Conservation (phyloP, 805 yeast species). For the Wickerhamiella lipophila region DNA sequence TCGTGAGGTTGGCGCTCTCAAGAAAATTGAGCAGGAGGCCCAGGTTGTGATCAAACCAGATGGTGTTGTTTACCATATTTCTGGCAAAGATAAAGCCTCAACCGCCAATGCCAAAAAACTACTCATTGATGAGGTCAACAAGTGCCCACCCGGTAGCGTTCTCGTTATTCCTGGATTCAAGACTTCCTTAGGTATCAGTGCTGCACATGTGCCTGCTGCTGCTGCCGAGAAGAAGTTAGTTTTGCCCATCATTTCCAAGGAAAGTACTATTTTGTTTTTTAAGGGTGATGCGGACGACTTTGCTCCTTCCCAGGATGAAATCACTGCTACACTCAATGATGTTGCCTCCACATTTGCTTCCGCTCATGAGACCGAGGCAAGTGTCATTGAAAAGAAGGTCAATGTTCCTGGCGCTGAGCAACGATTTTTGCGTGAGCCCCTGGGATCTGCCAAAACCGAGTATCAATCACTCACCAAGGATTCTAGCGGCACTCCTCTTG, state of each 20-base stretch:
- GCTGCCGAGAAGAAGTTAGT: slow-evolving; percentile 29
- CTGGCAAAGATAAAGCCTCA: slow-evolving; percentile 38
- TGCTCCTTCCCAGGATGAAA: slow-evolving; percentile 53
- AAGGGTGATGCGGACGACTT: slow-evolving; percentile 46
- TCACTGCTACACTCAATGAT: slow-evolving; percentile 39
- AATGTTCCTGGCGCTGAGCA: slow-evolving; percentile 45
- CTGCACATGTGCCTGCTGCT: slow-evolving; percentile 11
- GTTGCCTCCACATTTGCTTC: slow-evolving; percentile 44
- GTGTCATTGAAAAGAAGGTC: slow-evolving; percentile 41
- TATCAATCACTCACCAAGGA: slow-evolving; percentile 4
- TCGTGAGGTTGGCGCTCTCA: slow-evolving; percentile 22
- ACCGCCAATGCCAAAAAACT: slow-evolving; percentile 58
- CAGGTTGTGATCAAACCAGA: slow-evolving; percentile 36
- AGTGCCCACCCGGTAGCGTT: slow-evolving; percentile 54
- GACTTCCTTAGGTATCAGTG: slow-evolving; percentile 36
- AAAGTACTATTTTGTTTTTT: slow-evolving; percentile 45
- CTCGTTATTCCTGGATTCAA: slow-evolving; percentile 51
- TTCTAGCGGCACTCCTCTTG: background rate
- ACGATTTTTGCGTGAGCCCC: slow-evolving; percentile 45
- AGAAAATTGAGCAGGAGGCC: slow-evolving; percentile 32
- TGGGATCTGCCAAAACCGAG: slow-evolving; percentile 17
- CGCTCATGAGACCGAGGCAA: slow-evolving; percentile 45
- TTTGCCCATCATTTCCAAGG: slow-evolving; percentile 43
- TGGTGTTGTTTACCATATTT: slow-evolving; percentile 47
- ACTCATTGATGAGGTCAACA: slow-evolving; percentile 61